A percentile compares a stretch with the other conserved stretches of the same genome.
phyloP scores from a whole-genome alignment of 768 basidiomycete species.

The Sporobolomyces pararoseus region DNA sequence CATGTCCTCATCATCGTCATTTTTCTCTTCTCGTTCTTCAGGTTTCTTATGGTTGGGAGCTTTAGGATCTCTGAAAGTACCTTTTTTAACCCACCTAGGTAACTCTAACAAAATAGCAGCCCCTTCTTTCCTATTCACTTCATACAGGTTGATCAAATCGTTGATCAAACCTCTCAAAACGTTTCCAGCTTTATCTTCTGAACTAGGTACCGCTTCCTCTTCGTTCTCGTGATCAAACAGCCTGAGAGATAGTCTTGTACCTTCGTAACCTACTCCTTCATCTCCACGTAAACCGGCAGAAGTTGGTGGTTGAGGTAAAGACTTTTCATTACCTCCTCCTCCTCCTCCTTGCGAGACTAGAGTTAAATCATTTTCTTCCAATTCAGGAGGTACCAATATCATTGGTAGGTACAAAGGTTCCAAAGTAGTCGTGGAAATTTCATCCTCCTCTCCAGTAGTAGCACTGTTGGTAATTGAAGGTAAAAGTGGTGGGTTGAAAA shows the following conservation, averaged over 20 bases:
- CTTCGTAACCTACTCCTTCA: constrained; percentile 52
- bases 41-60: too few species aligned
- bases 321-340: not conserved
- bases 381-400: constrained; percentile 81
- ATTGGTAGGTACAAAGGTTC: constrained; percentile 68
- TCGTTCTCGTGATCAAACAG: constrained; percentile 45
- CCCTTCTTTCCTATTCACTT: constrained; percentile 92
- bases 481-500: too few species aligned
- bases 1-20: constrained; percentile 46
- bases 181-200: constrained; percentile 25
- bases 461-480: too few species aligned
- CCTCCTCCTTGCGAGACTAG: not conserved
- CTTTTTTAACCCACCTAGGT: constrained; percentile 73
- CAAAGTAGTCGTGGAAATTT: too few species aligned
- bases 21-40: too few species aligned
- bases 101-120: constrained; percentile 80
- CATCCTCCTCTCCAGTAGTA: too few species aligned
- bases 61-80: constrained; percentile 65
- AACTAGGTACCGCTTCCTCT: constrained; percentile 55
- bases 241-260: constrained; percentile 49
- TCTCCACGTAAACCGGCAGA: constrained; percentile 58
- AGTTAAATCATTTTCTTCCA: constrained; percentile 66
- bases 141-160: constrained; percentile 82
- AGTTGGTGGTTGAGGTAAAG: constrained; percentile 10
- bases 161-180: constrained; percentile 67